phyloP scores from a whole-genome alignment of 495 filamentous ascomycete species.

The Astrocystis sublimbata region DNA sequence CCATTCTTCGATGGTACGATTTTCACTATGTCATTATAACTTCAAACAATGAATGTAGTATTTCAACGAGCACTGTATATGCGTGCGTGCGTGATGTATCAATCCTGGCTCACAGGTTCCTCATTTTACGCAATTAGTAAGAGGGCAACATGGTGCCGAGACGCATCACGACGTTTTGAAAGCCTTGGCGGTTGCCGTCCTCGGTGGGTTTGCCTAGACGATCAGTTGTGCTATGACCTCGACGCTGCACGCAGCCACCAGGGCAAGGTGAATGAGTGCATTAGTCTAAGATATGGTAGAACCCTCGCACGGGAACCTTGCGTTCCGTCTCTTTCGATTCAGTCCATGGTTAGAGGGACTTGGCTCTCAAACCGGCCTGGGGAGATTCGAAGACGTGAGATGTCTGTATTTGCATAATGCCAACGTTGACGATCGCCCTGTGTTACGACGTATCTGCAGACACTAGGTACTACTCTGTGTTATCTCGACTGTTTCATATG shows the following conservation, averaged over 20 bases:
- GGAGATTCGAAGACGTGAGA: neutral
- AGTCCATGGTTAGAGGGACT: neutral
- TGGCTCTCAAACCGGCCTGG: neutral
- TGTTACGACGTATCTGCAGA: neutral
- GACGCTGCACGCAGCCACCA: neutral
- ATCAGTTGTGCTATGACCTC: constrained; percentile 15
- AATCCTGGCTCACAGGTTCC: neutral
- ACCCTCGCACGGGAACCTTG: neutral
- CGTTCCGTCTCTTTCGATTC: neutral
- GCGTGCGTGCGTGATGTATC: too few relatives aligned
- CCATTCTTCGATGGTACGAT: too few relatives aligned
- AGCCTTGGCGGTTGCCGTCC: constrained; percentile 6
- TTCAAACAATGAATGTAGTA: too few relatives aligned
- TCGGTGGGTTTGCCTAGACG: neutral
- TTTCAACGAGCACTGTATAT: too few relatives aligned
- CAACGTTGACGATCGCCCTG: neutral
- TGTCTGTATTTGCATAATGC: constrained; percentile 1
- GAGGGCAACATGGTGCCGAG: constrained; percentile 9
- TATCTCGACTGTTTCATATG: constrained; percentile 4
- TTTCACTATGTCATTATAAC: too few relatives aligned
- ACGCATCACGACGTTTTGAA: neutral
- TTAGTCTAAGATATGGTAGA: constrained; percentile 1
- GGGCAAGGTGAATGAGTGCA: constrained; percentile 11
- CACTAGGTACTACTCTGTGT: neutral
- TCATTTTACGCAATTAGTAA: neutral